phyloP scores from a whole-genome alignment of 208 protist species.

The Tritrichomonas musculus region DNA sequence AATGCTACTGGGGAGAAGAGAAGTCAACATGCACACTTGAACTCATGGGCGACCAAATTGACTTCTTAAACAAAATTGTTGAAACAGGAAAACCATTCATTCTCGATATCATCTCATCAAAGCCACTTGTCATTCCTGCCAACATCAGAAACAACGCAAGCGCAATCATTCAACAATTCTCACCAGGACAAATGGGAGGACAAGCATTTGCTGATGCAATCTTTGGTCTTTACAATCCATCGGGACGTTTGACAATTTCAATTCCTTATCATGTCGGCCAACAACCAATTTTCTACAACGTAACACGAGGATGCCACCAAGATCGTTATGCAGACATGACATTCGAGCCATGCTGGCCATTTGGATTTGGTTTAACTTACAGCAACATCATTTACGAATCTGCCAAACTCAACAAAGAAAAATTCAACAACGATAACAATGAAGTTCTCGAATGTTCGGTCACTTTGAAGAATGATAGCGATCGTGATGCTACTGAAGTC shows the following conservation, averaged over 20 bases:
- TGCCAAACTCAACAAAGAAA: neutral
- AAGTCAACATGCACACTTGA: neutral
- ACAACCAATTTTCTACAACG: constrained; percentile 1
- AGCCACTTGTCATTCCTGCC: constrained; percentile 40
- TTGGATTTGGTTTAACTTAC: constrained; percentile 51
- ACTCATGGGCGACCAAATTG: neutral
- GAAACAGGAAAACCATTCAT: constrained; percentile 30
- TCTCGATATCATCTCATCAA: constrained; percentile 48
- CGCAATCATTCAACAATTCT: constrained; percentile 46
- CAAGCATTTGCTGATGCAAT: constrained; percentile 47
- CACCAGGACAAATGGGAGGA: constrained; percentile 48
- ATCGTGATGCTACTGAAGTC: constrained; percentile 37
- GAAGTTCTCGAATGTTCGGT: constrained; percentile 26
- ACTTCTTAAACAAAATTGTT: neutral
- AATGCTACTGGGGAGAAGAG: neutral
- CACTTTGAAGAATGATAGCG: constrained; percentile 45
- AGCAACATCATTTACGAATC: constrained; percentile 39
- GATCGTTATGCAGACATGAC: constrained; percentile 31
- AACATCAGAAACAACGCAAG: neutral
- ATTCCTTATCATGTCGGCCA: constrained; percentile 39
- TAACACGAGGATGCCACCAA: neutral
- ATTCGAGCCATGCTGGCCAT: constrained; percentile 37
- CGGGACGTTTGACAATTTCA: constrained; percentile 46
- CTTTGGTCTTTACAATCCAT: constrained; percentile 42
- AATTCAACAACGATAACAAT: neutral